A percentile compares a stretch with the other conserved stretches of the same genome.
Conservation (phyloP, 1,284 basidiomycete genomes). For the Sporisorium graminicola region DNA sequence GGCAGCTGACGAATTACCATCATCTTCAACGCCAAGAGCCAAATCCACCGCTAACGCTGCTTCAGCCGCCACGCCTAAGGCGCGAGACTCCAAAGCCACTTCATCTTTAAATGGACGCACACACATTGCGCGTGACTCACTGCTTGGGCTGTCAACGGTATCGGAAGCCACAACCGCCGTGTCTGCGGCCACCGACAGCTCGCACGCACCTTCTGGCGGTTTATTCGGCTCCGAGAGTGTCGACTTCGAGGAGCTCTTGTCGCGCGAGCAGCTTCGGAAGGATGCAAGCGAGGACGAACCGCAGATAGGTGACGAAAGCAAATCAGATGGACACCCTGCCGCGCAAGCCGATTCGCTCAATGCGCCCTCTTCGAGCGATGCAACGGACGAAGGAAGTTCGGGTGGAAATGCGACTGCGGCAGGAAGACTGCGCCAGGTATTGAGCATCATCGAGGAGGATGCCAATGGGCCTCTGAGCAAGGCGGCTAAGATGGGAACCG, state of each 20-base stretch:
- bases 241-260: constrained; percentile 44
- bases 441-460: constrained; percentile 56
- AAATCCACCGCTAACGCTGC: background rate
- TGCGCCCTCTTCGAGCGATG: background rate
- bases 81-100: constrained; percentile 3
- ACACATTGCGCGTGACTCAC: constrained; percentile 31
- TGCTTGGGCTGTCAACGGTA: constrained; percentile 42
- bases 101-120: constrained; percentile 15
- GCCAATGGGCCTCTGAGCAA: constrained; percentile 24
- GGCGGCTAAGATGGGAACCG: constrained; percentile 8
- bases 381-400: background rate
- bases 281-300: constrained; percentile 4
- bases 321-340: too few species aligned
- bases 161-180: constrained; percentile 43
- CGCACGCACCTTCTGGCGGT: constrained; percentile 27
- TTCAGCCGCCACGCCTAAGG: constrained; percentile 26
- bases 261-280: constrained; percentile 24
- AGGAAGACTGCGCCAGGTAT: constrained; percentile 39
- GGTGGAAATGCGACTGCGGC: constrained; percentile 20
- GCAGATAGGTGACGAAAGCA: background rate
- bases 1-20: constrained; percentile 17
- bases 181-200: constrained; percentile 22
- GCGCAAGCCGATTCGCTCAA: background rate
- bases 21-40: constrained; percentile 35
- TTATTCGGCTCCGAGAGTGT: constrained; percentile 49